A percentile compares a stretch with the other conserved stretches of the same genome.
These are phyloP conservation scores for Nidula niveotomentosa DNA, from an alignment of 1,284 basidiomycete species.

Conservation along the genomic window DNA sequence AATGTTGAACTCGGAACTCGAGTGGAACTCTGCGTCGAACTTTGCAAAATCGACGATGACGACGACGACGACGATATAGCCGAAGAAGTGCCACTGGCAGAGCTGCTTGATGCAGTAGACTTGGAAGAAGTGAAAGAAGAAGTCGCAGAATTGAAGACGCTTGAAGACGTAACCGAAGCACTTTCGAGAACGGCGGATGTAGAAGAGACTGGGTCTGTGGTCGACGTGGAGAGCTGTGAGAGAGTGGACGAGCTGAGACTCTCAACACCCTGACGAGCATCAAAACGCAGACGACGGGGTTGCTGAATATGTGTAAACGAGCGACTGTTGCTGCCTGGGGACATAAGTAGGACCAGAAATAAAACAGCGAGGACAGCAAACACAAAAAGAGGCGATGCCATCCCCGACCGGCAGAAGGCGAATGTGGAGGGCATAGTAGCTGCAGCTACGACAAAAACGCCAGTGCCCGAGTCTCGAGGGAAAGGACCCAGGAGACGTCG, in stretches of 20 bases:
- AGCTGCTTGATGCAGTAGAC: constrained; percentile 4
- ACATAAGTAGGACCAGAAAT: constrained; percentile 7
- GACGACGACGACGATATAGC: not conserved
- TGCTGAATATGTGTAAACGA: constrained; percentile 4
- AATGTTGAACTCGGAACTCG: not conserved
- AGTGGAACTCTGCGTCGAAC: too few species aligned
- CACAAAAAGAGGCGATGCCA: constrained; percentile 11
- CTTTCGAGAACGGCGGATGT: constrained; percentile 5
- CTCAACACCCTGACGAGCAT: too few species aligned
- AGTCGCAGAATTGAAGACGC: constrained; percentile 2
- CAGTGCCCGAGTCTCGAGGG: not conserved
- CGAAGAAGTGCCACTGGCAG: constrained; percentile 4
- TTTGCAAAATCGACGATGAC: not conserved
- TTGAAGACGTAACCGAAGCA: constrained; percentile 3
- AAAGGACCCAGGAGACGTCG: too few species aligned
- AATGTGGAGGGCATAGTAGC: not conserved
- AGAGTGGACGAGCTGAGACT: too few species aligned
- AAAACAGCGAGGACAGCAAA: constrained; percentile 13
- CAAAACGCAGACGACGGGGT: constrained; percentile 3
- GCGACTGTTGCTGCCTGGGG: constrained; percentile 1
- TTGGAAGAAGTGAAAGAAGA: constrained; percentile 1
- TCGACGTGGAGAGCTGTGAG: not conserved
- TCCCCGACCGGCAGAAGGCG: constrained; percentile 4
- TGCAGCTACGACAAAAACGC: not conserved
- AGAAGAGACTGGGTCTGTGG: constrained; percentile 7